Evolutionary conservation across 1,139 yeast species (phyloP).

Genomic region (Geotrichum restrictum): DNA sequence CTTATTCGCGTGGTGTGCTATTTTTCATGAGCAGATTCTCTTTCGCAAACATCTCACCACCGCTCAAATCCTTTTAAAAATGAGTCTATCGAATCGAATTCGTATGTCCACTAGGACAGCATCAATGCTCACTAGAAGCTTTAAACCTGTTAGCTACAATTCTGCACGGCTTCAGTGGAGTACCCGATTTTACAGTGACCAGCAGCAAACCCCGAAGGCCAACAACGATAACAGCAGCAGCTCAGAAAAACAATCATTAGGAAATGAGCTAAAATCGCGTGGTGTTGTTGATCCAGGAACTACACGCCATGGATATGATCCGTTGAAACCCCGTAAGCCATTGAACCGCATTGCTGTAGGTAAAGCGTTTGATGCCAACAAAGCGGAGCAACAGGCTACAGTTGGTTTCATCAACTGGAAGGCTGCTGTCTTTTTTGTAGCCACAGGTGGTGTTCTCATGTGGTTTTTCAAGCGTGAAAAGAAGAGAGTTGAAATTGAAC

Average conservation of each 20-base stretch:
- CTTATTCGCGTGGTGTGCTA: not conserved
- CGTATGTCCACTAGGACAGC: slow-evolving; percentile 3
- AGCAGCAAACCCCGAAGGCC: not conserved
- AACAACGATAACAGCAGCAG: slow-evolving; percentile 5
- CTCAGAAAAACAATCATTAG: not conserved
- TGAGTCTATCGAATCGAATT: slow-evolving; percentile 1
- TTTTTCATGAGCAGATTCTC: not conserved
- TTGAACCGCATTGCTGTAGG: slow-evolving; percentile 55
- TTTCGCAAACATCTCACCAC: not conserved
- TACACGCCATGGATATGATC: slow-evolving; percentile 32
- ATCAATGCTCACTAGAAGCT: not conserved
- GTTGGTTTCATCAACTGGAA: slow-evolving; percentile 86
- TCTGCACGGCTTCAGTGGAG: not conserved
- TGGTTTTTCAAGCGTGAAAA: slow-evolving; percentile 69
- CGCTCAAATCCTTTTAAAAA: not conserved
- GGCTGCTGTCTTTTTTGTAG: slow-evolving; percentile 62
- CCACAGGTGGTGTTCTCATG: slow-evolving; percentile 67
- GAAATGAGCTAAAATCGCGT: slow-evolving; percentile 1
- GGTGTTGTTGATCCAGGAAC: slow-evolving; percentile 28
- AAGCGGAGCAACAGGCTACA: slow-evolving; percentile 37
- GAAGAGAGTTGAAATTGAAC: slow-evolving; percentile 63
- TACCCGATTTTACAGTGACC: slow-evolving; percentile 1
- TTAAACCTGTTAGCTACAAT: not conserved
- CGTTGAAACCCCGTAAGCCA: slow-evolving; percentile 42
- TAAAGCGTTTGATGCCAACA: slow-evolving; percentile 33